phyloP scores from a whole-genome alignment of 2,329 filamentous ascomycete genomes.

The Hymenoscyphus linearis region DNA sequence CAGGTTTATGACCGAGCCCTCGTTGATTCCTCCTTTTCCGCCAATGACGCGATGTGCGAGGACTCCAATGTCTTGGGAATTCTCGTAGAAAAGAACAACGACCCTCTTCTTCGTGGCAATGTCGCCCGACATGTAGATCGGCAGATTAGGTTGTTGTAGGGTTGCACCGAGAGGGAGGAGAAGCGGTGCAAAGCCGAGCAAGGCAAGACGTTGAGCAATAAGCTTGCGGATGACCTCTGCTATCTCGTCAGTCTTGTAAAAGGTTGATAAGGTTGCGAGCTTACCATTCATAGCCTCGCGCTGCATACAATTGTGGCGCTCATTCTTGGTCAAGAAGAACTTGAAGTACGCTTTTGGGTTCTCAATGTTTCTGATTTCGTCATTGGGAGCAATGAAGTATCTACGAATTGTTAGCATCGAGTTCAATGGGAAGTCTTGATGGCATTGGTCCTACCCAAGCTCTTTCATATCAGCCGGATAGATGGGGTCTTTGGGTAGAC shows the following conservation, averaged over 20 bases:
- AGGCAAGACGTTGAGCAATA: conserved; percentile 55
- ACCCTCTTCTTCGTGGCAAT: conserved; percentile 55
- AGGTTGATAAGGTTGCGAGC: conserved; percentile 19
- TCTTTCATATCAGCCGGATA: conserved; percentile 61
- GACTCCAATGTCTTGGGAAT: conserved; percentile 66
- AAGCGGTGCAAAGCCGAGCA: conserved; percentile 53
- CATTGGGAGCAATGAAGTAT: conserved; percentile 71
- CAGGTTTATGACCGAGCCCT: conserved; percentile 65
- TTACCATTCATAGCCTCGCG: conserved; percentile 69
- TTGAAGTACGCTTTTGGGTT: conserved; percentile 67
- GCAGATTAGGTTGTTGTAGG: conserved; percentile 52
- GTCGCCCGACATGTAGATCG: conserved; percentile 60
- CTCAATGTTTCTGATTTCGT: conserved; percentile 67
- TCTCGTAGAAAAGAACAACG: conserved; percentile 70
- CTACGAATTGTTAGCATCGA: conserved; percentile 38
- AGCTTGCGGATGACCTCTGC: conserved; percentile 58
- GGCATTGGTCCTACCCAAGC: conserved; percentile 61
- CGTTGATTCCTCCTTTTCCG: conserved; percentile 58
- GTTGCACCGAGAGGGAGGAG: conserved; percentile 54
- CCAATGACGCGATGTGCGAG: conserved; percentile 65
- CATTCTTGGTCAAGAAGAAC: conserved; percentile 67
- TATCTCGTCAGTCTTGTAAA: conserved; percentile 10
- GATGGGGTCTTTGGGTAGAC: conserved; percentile 63
- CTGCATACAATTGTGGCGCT: conserved; percentile 72
- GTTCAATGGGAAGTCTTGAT: conserved; percentile 1